Evolutionary conservation across 2,329 filamentous ascomycete species (phyloP).

Genomic region (Pseudocercospora ulei): DNA sequence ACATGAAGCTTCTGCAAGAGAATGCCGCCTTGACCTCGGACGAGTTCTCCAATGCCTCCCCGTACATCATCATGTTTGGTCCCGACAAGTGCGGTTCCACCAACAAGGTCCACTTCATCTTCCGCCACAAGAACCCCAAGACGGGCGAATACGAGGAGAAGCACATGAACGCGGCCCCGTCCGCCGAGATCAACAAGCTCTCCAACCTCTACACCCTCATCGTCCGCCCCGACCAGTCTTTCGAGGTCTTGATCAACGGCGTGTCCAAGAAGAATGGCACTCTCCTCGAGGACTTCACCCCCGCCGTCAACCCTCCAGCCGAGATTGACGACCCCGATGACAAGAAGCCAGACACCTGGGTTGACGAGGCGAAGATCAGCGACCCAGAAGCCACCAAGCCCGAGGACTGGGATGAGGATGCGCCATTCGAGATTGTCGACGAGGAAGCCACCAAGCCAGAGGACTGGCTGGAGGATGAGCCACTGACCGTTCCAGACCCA

Average conservation of each 20-base stretch:
- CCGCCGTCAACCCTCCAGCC: constrained; percentile 82
- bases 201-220: constrained; percentile 93
- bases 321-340: constrained; percentile 95
- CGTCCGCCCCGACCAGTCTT: constrained; percentile 93
- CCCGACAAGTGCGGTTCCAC: constrained; percentile 98
- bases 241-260: constrained; percentile 83
- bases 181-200: constrained; percentile 81
- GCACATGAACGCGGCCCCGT: constrained; percentile 76
- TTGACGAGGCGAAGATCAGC: constrained; percentile 80
- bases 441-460: constrained; percentile 83
- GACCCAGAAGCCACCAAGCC: constrained; percentile 94
- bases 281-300: constrained; percentile 86
- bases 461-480: constrained; percentile 92
- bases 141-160: constrained; percentile 99
- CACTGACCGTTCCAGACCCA: constrained; percentile 73
- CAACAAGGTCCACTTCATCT: constrained; percentile 97
- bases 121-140: constrained; percentile 99
- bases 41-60: constrained; percentile 94
- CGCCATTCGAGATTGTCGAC: constrained; percentile 90
- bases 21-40: constrained; percentile 94
- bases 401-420: constrained; percentile 98
- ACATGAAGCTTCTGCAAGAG: constrained; percentile 97
- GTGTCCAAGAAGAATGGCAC: constrained; percentile 78
- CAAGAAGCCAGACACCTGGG: constrained; percentile 89
- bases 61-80: constrained; percentile 99